Evolutionary conservation across 176 grass and related monocot species (phyloP), one percentile per base, ranked within the genome.

Genomic region (Avena atlantica): DNA sequence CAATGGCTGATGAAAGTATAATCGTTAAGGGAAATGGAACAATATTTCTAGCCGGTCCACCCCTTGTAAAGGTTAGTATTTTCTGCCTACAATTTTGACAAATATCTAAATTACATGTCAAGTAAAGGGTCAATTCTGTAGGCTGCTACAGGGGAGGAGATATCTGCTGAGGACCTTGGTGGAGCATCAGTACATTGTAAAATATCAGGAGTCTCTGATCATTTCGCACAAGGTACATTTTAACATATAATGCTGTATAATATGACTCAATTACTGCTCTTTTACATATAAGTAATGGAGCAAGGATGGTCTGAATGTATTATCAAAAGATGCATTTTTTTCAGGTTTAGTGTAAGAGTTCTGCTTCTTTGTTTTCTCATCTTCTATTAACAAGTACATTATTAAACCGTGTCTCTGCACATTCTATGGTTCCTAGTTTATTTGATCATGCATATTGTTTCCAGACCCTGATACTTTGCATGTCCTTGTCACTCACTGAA

Each of bases 91-190:
- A 5, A 84, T 86, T 72, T 81, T 69, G 69, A 23, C 44, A 15
- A 51, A 9, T 25, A n/a, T 84, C 50, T 82, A 76, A 80, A 83
- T 59, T 56, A 48, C 82, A 29, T 82, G 52, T 81, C 20, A 91
- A 84, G 21, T 83, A 81, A 88, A 90, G 49, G 55, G 40, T 6
- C 42, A 87, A 83, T 85, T 67, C 58, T 92, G 76, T 83, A 98
- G 96, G 96, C 96, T 92, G 96, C 96, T 80, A 98, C 96, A 40
- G 96, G 96, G 56, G 96, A 96, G 84, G 93, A 96, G 86, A 91
- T 98, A 82, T 98, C 96, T 65, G 93, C 93, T 73, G 96, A 98
- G 90, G 93, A 98, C 89, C 91, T 98, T 86, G 96, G 96, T 94
- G 96, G 96, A 79, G 96, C 96, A 84, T 91, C 91, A 65, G 68